Evolutionary conservation across 345 rosid genomes (phyloP), one percentile per base, ranked within the genome.

Genomic region (Corchorus capsularis): DNA sequence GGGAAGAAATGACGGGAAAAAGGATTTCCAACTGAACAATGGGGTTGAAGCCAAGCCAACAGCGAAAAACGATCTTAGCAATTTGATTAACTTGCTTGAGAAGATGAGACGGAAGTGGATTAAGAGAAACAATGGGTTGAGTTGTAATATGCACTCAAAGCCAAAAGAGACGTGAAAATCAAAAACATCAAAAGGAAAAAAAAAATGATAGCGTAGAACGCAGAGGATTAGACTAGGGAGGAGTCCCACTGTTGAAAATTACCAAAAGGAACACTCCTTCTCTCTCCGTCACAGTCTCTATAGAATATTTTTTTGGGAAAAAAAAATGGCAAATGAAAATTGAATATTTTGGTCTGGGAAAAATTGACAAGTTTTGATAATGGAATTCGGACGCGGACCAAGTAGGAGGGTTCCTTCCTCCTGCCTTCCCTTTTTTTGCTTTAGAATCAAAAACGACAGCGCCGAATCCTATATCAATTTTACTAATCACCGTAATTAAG

Each of bases 161-260:
- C 73, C 54, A 50, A 50, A 50, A 52, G 73, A 69, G 60, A 52
- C 73, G 60, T 69, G 73, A 69, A 52, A 61, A 61, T 61, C 65
- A 61, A 32, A 61, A 39, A 4, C 43, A 39, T 39, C 43, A 6
- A 39, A 27, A 27, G 27, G n/a, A n/a, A 27, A 27, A 27, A 61
- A 61, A 14, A 15, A 3, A 27, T 35, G 32, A 45, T 68, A 10
- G 59, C 45, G 57, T 50, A 15, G 14, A 69, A 15, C 15, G 17
- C 72, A 27, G n/a, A 68, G 17, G 35, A 65, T 65, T 32, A 43
- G 0, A 41, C 64, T 32, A 12, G 16, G 3, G 50, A 39, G 4
- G 32, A 56, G 61, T 56, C 32, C 32, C 1, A 3, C 32, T 19
- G 32, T 20, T 56, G 4, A 3, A 56, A n/a, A 55, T n/a, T 54